These are phyloP conservation scores for Saksenaea oblongispora DNA, from an alignment of 371 early-diverging fungal genomes.

Conservation along the genomic window DNA sequence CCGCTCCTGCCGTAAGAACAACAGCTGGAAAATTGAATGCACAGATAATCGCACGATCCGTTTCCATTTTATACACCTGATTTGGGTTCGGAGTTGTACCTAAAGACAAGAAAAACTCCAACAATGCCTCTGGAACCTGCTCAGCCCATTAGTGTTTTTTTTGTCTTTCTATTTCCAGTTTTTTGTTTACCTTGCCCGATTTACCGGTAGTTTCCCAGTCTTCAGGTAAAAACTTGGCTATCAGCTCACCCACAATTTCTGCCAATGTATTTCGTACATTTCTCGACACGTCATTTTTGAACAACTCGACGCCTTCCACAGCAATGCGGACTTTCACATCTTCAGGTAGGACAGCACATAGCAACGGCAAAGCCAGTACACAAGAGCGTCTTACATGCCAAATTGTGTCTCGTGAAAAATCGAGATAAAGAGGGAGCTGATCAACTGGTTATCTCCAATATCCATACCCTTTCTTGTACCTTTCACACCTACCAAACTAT, in stretches of 20 bases:
- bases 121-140: conserved; percentile 36
- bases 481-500: conserved; percentile 41
- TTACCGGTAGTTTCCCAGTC: conserved; percentile 48
- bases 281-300: conserved; percentile 57
- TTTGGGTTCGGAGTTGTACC: conserved; percentile 32
- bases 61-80: conserved; percentile 48
- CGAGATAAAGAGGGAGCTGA: conserved; percentile 52
- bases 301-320: conserved; percentile 48
- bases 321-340: conserved; percentile 40
- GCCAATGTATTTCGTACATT: conserved; percentile 61
- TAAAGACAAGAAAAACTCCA: conserved; percentile 46
- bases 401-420: conserved; percentile 55
- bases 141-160: neutral
- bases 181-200: conserved; percentile 35
- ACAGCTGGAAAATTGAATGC: conserved; percentile 69
- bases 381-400: conserved; percentile 67
- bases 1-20: conserved; percentile 58
- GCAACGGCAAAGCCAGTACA: conserved; percentile 48
- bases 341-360: conserved; percentile 49
- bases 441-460: neutral
- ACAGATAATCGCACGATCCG: conserved; percentile 60
- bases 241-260: conserved; percentile 61
- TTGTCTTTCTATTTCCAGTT: neutral
- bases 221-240: conserved; percentile 52
- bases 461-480: neutral